Evolutionary conservation across 2,329 filamentous ascomycete genomes (phyloP), one percentile per base, ranked within the genome.

Genomic region (Orbilia quercus): DNA sequence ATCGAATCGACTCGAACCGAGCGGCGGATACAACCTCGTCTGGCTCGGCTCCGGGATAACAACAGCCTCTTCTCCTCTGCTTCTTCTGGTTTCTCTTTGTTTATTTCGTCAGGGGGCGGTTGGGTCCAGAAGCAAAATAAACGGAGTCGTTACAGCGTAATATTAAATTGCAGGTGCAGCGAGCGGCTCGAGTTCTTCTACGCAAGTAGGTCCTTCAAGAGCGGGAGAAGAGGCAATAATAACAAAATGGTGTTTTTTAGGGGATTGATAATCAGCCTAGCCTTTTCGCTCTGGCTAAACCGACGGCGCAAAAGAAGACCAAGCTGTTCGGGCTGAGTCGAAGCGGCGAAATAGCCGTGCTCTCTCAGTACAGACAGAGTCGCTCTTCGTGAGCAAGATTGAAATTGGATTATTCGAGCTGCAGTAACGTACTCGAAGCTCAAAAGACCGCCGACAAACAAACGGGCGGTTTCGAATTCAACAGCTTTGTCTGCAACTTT

Each of bases 141-240:
- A 50, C 25, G 7, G 45, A 9, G 3, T 42, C 4, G 38, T 31
- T 31, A 31, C 28, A 31, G 28, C 28, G 44, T 16, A 54, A 54
- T 12, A 55, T 65, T 55, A 66, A 66, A 66, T 66, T 66, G 51
- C 62, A 59, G 63, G 63, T 40, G 42, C 54, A 58, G 63, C 63
- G 62, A 50, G 63, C 59, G 34, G 16, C 31, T 16, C 48, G 36
- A 40, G 22, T 23, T n/a, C n/a, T n/a, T n/a, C n/a, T n/a, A n/a
- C n/a, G n/a, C n/a, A n/a, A n/a, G n/a, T n/a, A n/a, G n/a, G n/a
- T n/a, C n/a, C n/a, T n/a, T n/a, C n/a, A n/a, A n/a, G 18, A 16
- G 36, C 31, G 22, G 18, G 31, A 18, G 23, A 54, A 16, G 6
- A 12, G n/a, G 20, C n/a, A 54, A 54, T 25, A 40, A 38, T 54